These are phyloP conservation scores for Kwoniella newhampshirensis DNA, from an alignment of 768 basidiomycete genomes.

Conservation along the genomic window DNA sequence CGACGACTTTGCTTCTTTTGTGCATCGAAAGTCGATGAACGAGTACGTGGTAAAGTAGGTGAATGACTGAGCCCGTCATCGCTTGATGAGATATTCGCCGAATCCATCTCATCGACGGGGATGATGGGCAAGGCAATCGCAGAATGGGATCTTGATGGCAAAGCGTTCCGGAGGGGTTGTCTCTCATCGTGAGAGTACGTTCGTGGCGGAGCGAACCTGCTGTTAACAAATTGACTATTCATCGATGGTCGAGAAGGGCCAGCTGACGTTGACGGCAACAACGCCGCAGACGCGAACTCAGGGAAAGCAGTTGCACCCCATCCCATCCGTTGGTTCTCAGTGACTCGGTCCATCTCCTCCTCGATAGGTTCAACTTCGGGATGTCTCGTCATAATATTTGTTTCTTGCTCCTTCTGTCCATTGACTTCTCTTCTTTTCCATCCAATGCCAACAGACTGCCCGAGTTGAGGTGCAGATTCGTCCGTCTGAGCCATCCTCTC, in stretches of 20 bases:
- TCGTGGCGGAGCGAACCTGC: too few relatives aligned
- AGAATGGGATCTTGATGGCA: too few relatives aligned
- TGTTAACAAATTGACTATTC: too few relatives aligned
- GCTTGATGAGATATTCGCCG: slow-evolving; percentile 1
- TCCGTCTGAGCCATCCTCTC: slow-evolving; percentile 14
- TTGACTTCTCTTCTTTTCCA: not conserved
- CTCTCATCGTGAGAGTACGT: too few relatives aligned
- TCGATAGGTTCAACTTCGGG: not conserved
- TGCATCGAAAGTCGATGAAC: too few relatives aligned
- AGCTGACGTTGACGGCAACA: too few relatives aligned
- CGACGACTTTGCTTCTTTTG: too few relatives aligned
- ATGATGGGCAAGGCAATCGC: too few relatives aligned
- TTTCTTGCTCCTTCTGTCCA: not conserved
- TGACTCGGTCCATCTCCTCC: not conserved
- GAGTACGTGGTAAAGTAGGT: too few relatives aligned
- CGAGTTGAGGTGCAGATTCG: not conserved
- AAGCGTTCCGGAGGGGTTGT: too few relatives aligned
- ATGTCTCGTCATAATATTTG: not conserved
- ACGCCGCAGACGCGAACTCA: slow-evolving; percentile 14
- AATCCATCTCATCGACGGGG: slow-evolving; percentile 2
- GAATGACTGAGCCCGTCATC: not conserved
- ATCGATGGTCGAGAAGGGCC: not conserved
- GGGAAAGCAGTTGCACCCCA: slow-evolving; percentile 31
- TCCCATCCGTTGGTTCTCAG: slow-evolving; percentile 9
- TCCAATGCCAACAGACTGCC: not conserved